Evolutionary conservation across 1,284 basidiomycete genomes (phyloP).

Genomic region (Apiotrichum domesticum): DNA sequence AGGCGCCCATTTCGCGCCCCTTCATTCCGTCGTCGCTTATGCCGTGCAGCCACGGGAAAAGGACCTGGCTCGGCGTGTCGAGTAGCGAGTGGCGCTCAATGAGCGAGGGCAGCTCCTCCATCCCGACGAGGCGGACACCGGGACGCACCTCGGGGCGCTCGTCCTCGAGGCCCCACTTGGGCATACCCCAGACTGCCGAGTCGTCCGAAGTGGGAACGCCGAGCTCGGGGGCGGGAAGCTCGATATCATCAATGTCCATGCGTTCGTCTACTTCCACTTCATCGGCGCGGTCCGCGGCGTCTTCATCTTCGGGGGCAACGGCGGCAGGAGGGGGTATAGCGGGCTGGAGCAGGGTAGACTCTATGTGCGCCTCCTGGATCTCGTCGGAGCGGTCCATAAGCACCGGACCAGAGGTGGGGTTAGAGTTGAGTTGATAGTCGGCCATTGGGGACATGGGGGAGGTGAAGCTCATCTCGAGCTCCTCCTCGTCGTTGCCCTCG

Average conservation of each 20-base stretch:
- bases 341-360: slow-evolving; percentile 2
- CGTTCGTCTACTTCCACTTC: slow-evolving; percentile 8
- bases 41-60: slow-evolving; percentile 48
- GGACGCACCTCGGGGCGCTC: slow-evolving; percentile 38
- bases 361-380: neutral
- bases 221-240: slow-evolving; percentile 14
- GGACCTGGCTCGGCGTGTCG: slow-evolving; percentile 42
- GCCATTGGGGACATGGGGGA: neutral
- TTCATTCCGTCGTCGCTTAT: slow-evolving; percentile 44
- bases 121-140: slow-evolving; percentile 39
- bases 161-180: slow-evolving; percentile 41
- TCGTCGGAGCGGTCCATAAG: neutral
- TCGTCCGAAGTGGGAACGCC: slow-evolving; percentile 16
- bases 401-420: neutral
- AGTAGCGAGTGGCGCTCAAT: slow-evolving; percentile 39
- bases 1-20: slow-evolving; percentile 41
- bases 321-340: neutral
- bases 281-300: neutral
- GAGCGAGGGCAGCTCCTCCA: slow-evolving; percentile 39
- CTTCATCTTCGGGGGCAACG: neutral
- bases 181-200: slow-evolving; percentile 41
- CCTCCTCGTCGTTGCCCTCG: neutral
- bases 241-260: slow-evolving; percentile 24
- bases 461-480: neutral
- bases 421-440: neutral